Conservation (phyloP, 768 basidiomycete species). For the Phaeotremella fagi region DNA sequence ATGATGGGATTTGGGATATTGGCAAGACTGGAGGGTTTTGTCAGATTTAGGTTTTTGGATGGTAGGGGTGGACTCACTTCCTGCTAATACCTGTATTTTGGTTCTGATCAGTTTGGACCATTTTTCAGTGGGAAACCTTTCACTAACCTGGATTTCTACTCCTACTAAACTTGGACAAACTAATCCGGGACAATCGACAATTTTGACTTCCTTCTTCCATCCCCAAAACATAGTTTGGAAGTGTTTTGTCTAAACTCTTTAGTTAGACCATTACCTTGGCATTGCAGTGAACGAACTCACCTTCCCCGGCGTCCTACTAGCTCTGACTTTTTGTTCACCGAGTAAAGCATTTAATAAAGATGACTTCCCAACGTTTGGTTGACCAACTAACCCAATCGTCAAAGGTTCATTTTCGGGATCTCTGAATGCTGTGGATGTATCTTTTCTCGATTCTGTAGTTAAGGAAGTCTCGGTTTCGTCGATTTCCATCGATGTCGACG, state of each 20-base stretch:
- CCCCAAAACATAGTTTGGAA: constrained; percentile 90
- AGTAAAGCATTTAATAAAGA: constrained; percentile 94
- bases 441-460: constrained; percentile 13
- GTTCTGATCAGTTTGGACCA: neutral
- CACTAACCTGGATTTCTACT: constrained; percentile 28
- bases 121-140: neutral
- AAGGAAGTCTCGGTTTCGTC: neutral
- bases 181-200: constrained; percentile 96
- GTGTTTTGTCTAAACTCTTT: constrained; percentile 95
- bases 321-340: constrained; percentile 83
- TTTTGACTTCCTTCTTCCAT: constrained; percentile 65
- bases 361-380: constrained; percentile 98
- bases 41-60: constrained; percentile 44
- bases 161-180: constrained; percentile 66
- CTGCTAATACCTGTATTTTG: constrained; percentile 30
- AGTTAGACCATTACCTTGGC: too few relatives aligned
- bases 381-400: constrained; percentile 82
- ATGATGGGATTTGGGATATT: constrained; percentile 71
- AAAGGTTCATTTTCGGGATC: constrained; percentile 50
- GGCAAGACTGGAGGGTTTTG: constrained; percentile 71
- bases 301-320: constrained; percentile 45
- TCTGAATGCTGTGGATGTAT: constrained; percentile 38
- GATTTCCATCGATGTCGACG: constrained; percentile 6
- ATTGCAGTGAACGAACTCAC: constrained; percentile 76
- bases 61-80: constrained; percentile 27